phyloP scores from a whole-genome alignment of 768 basidiomycete genomes.

The Asterophora lycoperdoides region DNA sequence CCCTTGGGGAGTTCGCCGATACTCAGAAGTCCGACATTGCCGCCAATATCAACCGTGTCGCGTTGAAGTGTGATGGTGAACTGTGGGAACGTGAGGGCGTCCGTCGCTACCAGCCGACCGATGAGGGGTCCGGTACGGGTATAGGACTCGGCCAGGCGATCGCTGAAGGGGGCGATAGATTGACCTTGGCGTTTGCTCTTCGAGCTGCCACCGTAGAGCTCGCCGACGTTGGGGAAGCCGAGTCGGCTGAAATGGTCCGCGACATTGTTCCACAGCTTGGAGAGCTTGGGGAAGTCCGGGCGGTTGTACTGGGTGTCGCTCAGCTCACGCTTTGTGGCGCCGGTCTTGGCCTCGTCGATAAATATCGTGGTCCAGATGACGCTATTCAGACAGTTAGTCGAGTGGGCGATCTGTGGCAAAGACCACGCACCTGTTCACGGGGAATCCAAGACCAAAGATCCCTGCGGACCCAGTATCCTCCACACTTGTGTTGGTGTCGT shows the following conservation, averaged over 20 bases:
- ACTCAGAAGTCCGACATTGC: slow-evolving; percentile 60
- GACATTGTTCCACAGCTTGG: slow-evolving; percentile 12
- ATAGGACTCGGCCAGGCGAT: slow-evolving; percentile 39
- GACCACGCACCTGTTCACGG: slow-evolving; percentile 53
- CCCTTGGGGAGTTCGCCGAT: slow-evolving; percentile 60
- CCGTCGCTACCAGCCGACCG: slow-evolving; percentile 39
- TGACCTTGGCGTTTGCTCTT: slow-evolving; percentile 14
- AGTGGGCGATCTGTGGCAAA: background rate
- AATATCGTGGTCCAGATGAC: slow-evolving; percentile 44
- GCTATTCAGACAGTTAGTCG: slow-evolving; percentile 23
- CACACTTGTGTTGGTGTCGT: slow-evolving; percentile 64
- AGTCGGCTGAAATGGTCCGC: slow-evolving; percentile 7
- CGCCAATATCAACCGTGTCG: slow-evolving; percentile 62
- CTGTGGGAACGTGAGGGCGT: slow-evolving; percentile 38
- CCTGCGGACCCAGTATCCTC: slow-evolving; percentile 53
- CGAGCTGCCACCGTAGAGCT: background rate
- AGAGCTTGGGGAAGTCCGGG: slow-evolving; percentile 27
- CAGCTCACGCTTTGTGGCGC: slow-evolving; percentile 1
- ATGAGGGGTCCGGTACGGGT: slow-evolving; percentile 41
- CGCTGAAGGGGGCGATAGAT: slow-evolving; percentile 14
- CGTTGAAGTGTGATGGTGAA: slow-evolving; percentile 65
- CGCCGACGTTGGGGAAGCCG: slow-evolving; percentile 5
- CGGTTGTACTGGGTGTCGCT: slow-evolving; percentile 18
- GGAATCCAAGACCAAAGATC: slow-evolving; percentile 75
- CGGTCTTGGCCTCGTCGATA: slow-evolving; percentile 11